A percentile compares a stretch with the other conserved stretches of the same genome.
phyloP scores from a whole-genome alignment of 305 asterid genomes.

The Fraxinus paxiana region DNA sequence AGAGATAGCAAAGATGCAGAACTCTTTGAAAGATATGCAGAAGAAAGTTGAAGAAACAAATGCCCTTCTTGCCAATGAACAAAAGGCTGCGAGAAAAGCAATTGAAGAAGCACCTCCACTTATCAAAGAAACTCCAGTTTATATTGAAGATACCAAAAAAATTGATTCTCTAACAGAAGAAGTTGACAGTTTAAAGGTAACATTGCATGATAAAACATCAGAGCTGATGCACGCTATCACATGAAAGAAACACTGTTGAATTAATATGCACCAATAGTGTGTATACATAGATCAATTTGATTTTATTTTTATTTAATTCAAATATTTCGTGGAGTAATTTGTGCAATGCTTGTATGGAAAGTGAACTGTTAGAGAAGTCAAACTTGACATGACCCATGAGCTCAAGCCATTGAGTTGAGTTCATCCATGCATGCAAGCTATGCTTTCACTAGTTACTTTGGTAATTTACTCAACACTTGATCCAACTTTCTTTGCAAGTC shows the following conservation, averaged over 20 bases:
- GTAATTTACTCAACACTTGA: neutral
- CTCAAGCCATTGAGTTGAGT: neutral
- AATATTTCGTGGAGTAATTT: neutral
- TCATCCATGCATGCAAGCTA: neutral
- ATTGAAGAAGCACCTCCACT: slow-evolving; percentile 95
- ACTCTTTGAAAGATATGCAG: slow-evolving; percentile 62
- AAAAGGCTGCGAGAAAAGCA: slow-evolving; percentile 88
- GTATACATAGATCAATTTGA: neutral
- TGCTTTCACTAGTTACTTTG: neutral
- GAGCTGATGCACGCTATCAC: neutral
- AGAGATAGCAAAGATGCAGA: slow-evolving; percentile 70
- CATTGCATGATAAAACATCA: slow-evolving; percentile 16
- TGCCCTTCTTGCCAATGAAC: slow-evolving; percentile 59
- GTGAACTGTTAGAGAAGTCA: neutral
- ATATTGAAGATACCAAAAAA: slow-evolving; percentile 82
- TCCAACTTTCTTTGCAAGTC: neutral
- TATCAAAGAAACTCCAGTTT: slow-evolving; percentile 78
- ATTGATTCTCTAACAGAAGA: slow-evolving; percentile 69
- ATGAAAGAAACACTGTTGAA: slow-evolving; percentile 5
- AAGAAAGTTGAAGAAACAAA: slow-evolving; percentile 76
- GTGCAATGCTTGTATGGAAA: neutral
- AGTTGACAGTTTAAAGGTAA: slow-evolving; percentile 67
- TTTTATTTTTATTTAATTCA: neutral
- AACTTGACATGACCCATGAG: neutral
- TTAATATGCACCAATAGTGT: neutral